Evolutionary conservation across 345 rosid genomes (phyloP).

Genomic region (Populus davidiana): DNA sequence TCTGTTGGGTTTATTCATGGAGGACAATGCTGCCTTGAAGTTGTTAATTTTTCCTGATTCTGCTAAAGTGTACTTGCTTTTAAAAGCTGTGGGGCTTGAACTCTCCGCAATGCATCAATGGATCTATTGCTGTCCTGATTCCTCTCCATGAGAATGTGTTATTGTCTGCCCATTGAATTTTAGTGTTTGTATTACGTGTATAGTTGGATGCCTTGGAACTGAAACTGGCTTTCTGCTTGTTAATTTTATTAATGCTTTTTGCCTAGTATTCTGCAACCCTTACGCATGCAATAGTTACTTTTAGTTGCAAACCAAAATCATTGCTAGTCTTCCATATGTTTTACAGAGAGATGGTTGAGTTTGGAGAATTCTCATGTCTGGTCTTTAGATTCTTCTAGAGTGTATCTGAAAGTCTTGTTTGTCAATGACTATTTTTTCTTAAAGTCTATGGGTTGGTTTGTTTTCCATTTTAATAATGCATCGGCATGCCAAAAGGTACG

Average conservation of each 20-base stretch:
- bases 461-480: not conserved
- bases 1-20: not conserved
- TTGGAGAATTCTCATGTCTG: not conserved
- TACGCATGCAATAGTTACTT: not conserved
- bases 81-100: not conserved
- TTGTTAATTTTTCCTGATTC: not conserved
- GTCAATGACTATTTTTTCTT: not conserved
- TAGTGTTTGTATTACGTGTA: not conserved
- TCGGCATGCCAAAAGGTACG: constrained; percentile 41
- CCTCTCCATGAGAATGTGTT: not conserved
- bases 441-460: not conserved
- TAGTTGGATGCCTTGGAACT: not conserved
- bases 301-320: not conserved
- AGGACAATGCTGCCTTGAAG: not conserved
- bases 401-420: not conserved
- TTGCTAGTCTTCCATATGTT: not conserved
- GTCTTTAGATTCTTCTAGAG: not conserved
- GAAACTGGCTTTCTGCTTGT: not conserved
- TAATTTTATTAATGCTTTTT: not conserved
- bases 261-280: not conserved
- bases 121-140: not conserved
- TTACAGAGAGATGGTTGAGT: not conserved
- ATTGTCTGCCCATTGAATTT: not conserved
- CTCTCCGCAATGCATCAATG: not conserved
- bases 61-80: not conserved